Base-by-base conservation (phyloP, 176 grass and related monocot genomes). In the Aechmea fasciata region DNA sequence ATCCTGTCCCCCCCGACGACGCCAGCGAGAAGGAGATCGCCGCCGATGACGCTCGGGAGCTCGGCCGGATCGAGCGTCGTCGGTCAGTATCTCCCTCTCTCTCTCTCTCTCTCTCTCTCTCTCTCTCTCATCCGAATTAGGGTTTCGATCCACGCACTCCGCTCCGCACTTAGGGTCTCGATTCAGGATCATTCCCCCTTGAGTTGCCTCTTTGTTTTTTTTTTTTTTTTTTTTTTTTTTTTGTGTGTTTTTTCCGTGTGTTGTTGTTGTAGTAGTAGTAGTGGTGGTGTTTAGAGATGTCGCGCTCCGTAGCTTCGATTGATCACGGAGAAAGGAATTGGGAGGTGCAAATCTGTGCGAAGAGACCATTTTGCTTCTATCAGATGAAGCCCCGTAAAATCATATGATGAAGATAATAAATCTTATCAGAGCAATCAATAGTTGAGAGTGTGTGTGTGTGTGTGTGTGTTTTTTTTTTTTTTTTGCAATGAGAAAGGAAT, bases 41-140 rank as follows among this genome's bases (percentile, higher is more conserved):
- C 54, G 54, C n/a, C 54, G 54, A 59, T 61, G 55, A 61, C n/a
- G 55, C 55, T 61, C 9, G 55, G 55, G 55, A 61, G 55, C 20
- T 61, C 55, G 14, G 55, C 17, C 20, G 17, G 20, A 61, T 61
- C 55, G 4, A 19, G 20, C 55, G 55, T 61, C 55, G 55, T 61
- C 13, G 55, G 55, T 61, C 17, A 61, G 55, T 18, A 2, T 18
- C 20, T 19, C 20, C 55, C n/a, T n/a, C n/a, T 59, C 55, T 17
- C 13, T 18, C 14, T 19, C 12, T n/a, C 55, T 22, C 55, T 19
- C 20, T 55, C 52, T 55, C 55, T 3, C 13, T 10, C 5, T 9
- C 1, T 3, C n/a, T 3, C 17, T 10, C 25, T 4, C 17, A 18
- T 57, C 52, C 20, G 55, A 61, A 18, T 61, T 61, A 61, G 55